Evolutionary conservation across 192 early-diverging fungal genomes (phyloP).

Genomic region (Pilaira anomala): DNA sequence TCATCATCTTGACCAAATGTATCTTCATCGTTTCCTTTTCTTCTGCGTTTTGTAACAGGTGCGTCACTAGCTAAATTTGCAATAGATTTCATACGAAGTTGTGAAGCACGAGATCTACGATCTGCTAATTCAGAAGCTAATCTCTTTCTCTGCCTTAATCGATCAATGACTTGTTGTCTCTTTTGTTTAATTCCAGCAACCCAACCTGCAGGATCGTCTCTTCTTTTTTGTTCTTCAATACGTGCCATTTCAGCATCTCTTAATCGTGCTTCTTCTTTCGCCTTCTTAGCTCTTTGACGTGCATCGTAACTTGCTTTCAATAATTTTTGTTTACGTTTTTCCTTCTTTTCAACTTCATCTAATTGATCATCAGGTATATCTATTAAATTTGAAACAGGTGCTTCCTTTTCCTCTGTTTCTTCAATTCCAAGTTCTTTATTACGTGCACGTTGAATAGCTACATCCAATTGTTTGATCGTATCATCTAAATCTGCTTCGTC

Average conservation of each 20-base stretch:
- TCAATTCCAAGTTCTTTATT: constrained; percentile 83
- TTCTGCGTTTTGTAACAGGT: constrained; percentile 48
- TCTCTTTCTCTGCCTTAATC: constrained; percentile 66
- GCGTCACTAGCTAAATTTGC: constrained; percentile 74
- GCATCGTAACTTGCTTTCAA: constrained; percentile 78
- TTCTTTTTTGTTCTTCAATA: constrained; percentile 69
- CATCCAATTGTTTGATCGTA: constrained; percentile 66
- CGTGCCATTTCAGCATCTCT: constrained; percentile 59
- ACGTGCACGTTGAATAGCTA: constrained; percentile 62
- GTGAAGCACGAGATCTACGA: constrained; percentile 82
- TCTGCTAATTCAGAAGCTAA: constrained; percentile 78
- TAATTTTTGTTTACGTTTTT: constrained; percentile 82
- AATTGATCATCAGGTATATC: constrained; percentile 80
- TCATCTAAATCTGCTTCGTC: constrained; percentile 72
- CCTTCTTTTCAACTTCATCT: constrained; percentile 71
- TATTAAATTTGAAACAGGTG: constrained; percentile 70
- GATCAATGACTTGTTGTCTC: constrained; percentile 59
- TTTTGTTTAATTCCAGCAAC: constrained; percentile 61
- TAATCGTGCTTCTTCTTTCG: constrained; percentile 69
- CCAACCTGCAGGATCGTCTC: constrained; percentile 69
- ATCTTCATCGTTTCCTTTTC: constrained; percentile 74
- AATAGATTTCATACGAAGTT: constrained; percentile 81
- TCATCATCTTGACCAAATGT: constrained; percentile 92
- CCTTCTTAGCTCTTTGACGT: constrained; percentile 64
- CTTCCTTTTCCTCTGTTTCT: constrained; percentile 69